Percentiles rank a stretch among this genome's conserved stretches.
These are phyloP conservation scores for Neofusicoccum cordaticola DNA, from an alignment of 2,329 filamentous ascomycete species.

Conservation along the genomic window DNA sequence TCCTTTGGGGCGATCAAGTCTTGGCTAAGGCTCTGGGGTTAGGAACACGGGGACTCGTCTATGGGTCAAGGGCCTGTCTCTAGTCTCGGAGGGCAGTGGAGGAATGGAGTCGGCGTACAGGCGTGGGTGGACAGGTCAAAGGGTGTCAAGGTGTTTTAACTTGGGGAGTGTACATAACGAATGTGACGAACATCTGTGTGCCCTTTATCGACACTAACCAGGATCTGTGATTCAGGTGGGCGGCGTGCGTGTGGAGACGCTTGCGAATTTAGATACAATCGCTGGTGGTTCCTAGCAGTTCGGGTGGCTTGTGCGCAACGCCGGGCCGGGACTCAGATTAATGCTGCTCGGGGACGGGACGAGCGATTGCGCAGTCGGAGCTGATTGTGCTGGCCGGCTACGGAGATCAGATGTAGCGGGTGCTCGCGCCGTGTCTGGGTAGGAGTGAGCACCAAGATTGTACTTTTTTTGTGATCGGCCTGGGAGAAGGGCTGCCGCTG, in stretches of 20 bases:
- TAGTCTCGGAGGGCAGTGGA: not conserved
- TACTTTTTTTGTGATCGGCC: not conserved
- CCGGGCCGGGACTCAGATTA: not conserved
- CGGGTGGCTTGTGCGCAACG: not conserved
- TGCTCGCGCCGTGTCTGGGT: no score
- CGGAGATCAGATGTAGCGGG: not conserved
- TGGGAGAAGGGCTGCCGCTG: not conserved
- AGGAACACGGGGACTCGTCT: no score
- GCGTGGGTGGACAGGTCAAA: not conserved
- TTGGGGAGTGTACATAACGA: slow-evolving; percentile 10
- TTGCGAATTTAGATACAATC: not conserved
- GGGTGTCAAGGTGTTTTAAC: not conserved
- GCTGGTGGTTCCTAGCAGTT: not conserved
- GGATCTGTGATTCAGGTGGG: not conserved
- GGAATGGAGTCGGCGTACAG: not conserved
- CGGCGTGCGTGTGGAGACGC: not conserved
- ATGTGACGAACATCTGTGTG: not conserved
- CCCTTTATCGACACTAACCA: not conserved
- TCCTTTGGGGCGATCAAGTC: not conserved
- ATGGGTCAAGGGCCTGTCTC: no score
- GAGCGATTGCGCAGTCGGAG: not conserved
- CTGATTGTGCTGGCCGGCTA: not conserved
- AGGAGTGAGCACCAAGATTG: no score
- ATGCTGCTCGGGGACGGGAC: not conserved
- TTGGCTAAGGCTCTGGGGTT: not conserved